A percentile compares a stretch with the other conserved stretches of the same genome.
Evolutionary conservation across 75 land plant species (phyloP).

Genomic region (Sequoiadendron giganteum): DNA sequence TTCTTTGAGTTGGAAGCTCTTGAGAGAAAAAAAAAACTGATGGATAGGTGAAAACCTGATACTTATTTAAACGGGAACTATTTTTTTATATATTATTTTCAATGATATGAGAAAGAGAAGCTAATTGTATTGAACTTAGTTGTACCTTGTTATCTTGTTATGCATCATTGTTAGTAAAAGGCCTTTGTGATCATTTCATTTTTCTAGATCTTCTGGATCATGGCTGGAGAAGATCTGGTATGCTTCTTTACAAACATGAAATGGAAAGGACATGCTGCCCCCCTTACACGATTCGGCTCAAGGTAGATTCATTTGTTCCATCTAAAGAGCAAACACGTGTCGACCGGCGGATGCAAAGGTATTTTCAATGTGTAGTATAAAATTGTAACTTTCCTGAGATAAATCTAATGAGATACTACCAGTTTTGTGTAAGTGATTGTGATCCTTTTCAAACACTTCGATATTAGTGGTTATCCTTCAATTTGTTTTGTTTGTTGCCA

Average conservation of each 20-base stretch:
- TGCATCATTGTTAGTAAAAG: too few species aligned
- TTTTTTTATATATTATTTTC: not conserved
- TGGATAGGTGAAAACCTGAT: not conserved
- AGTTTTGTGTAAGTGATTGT: not conserved
- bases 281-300: conserved; percentile 81
- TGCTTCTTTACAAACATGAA: conserved; percentile 80
- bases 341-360: conserved; percentile 86
- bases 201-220: conserved; percentile 75
- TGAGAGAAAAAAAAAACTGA: not conserved
- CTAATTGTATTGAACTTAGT: not conserved
- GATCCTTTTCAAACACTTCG: conserved; percentile 8
- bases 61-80: not conserved
- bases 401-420: not conserved
- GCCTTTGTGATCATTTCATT: not conserved
- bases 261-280: conserved; percentile 91
- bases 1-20: not conserved
- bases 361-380: not conserved
- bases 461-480: not conserved
- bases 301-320: conserved; percentile 58
- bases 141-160: not conserved
- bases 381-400: conserved; percentile 1
- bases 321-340: conserved; percentile 91
- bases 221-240: conserved; percentile 98
- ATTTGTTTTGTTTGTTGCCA: not conserved
- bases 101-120: not conserved